phyloP scores from a whole-genome alignment of 2,329 filamentous ascomycete species.

The Colletotrichum godetiae region DNA sequence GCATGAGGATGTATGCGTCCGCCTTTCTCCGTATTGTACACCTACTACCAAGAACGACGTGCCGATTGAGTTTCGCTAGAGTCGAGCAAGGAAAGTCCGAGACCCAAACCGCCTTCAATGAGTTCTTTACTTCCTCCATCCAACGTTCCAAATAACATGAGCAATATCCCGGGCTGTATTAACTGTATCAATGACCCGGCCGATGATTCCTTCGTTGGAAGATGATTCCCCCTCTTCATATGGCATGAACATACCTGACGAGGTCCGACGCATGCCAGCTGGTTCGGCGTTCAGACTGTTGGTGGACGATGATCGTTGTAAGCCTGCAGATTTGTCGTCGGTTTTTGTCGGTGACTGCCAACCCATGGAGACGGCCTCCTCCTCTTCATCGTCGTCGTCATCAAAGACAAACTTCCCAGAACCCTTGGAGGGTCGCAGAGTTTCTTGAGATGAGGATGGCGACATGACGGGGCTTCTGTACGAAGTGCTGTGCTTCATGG shows the following conservation, averaged over 20 bases:
- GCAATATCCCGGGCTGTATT: constrained; percentile 78
- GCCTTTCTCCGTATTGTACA: constrained; percentile 24
- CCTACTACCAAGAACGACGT: constrained; percentile 9
- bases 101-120: not conserved
- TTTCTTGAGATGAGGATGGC: constrained; percentile 86
- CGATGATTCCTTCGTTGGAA: constrained; percentile 74
- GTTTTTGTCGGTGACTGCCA: constrained; percentile 37
- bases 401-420: constrained; percentile 73
- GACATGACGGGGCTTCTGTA: constrained; percentile 67
- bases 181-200: constrained; percentile 83
- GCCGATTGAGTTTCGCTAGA: not conserved
- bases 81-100: not conserved
- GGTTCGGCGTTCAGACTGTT: constrained; percentile 62
- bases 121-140: constrained; percentile 65
- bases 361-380: constrained; percentile 53
- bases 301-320: constrained; percentile 62
- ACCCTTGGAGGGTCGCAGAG: constrained; percentile 76
- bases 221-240: constrained; percentile 78
- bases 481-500: constrained; percentile 69
- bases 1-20: not conserved
- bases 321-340: constrained; percentile 41
- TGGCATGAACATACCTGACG: constrained; percentile 93
- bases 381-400: constrained; percentile 69
- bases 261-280: constrained; percentile 78
- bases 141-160: constrained; percentile 79